Conservation (phyloP, 1,284 basidiomycete species). For the Inonotus hispidus region DNA sequence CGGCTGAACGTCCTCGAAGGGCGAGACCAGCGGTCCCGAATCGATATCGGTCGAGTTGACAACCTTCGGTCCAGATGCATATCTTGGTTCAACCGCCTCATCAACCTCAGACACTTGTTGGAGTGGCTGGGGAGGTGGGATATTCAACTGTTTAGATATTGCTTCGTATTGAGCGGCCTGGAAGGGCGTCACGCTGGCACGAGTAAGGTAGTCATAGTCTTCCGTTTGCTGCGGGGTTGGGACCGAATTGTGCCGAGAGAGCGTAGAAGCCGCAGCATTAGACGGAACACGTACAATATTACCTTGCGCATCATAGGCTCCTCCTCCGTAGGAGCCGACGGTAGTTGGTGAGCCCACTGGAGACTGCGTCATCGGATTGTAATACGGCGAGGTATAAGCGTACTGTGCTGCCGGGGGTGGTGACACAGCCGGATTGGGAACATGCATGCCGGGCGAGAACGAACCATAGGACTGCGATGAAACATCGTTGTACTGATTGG, state of each 20-base stretch:
- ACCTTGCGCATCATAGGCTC: constrained; percentile 16
- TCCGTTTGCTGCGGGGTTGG: constrained; percentile 6
- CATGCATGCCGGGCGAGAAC: constrained; percentile 10
- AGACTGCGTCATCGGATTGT: constrained; percentile 15
- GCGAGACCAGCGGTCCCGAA: not conserved
- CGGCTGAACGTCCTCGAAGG: not conserved
- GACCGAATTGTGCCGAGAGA: constrained; percentile 12
- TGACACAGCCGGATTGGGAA: not conserved
- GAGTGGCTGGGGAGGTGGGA: constrained; percentile 35
- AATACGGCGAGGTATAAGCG: constrained; percentile 23
- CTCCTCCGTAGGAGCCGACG: constrained; percentile 14
- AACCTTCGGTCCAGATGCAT: not conserved
- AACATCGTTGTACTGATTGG: constrained; percentile 20
- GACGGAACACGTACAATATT: constrained; percentile 13
- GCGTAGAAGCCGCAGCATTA: not conserved
- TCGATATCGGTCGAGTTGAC: not conserved
- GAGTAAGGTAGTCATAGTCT: constrained; percentile 51
- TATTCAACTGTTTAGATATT: constrained; percentile 51
- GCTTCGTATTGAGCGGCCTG: constrained; percentile 70
- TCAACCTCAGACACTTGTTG: constrained; percentile 32
- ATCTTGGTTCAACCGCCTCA: constrained; percentile 21
- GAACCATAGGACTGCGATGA: constrained; percentile 14
- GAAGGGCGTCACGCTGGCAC: constrained; percentile 66
- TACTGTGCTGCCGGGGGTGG: constrained; percentile 16
- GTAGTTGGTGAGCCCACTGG: constrained; percentile 15